Base-by-base conservation (phyloP, 495 filamentous ascomycete species). In the Talaromyces stipitatus region DNA sequence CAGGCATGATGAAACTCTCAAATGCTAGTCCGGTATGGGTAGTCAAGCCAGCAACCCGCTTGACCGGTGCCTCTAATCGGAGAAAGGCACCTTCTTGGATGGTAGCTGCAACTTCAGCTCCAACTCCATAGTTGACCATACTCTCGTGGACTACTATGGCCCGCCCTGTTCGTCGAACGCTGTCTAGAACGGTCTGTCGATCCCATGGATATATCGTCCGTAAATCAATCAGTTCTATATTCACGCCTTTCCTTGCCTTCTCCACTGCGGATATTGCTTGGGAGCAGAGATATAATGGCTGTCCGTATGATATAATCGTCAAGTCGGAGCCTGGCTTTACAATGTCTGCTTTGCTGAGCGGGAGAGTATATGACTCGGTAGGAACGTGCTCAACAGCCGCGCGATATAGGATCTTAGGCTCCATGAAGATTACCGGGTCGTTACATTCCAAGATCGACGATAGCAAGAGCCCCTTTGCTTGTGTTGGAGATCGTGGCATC, bases 201-300 rank as follows among this genome's bases (percentile, higher is more conserved):
- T 98, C 94, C 94, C 94, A 98, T 0, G 94, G 94, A 68, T 95
- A 96, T 32, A 98, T 78, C 0, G 92, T 96, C 38, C 94, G 78
- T 45, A 98, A 69, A 69, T 98, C 94, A 50, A 98, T 91, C 46
- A 98, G 74, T 76, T 98, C 95, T 30, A 91, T 81, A 22, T 78
- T 85, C 12, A 95, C 80, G 12, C 86, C 89, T 5, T 66, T 65
- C 43, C 96, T 72, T 41, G 90, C 86, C 66, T 86, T 85, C 71
- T 97, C 92, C 16, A 88, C 87, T 27, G 85, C 85, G 30, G 83
- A 78, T 33, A 96, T 88, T 0, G 94, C 94, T 1, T 84, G 77
- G 45, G 83, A 84, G 66, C 91, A 96, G 27, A 86, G 85, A 69
- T 97, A 98, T 18, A 97, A 72, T 54, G 94, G 92, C 59, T 94